Conservation (phyloP, 306 rosid species). For the Datisca glomerata region DNA sequence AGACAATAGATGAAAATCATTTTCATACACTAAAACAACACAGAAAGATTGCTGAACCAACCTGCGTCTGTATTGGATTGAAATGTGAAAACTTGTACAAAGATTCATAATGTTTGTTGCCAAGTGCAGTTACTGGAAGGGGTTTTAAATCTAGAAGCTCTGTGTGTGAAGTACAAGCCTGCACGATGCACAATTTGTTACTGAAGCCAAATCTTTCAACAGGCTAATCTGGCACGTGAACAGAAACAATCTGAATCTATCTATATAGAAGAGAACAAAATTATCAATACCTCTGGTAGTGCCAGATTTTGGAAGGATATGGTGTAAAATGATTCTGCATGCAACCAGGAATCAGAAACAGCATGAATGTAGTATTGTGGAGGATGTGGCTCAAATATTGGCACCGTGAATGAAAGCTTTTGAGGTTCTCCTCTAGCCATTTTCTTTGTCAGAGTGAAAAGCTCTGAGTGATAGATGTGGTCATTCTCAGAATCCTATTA, state of each 20-base stretch:
- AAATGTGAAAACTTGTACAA: conserved; percentile 83
- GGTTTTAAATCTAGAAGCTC: conserved; percentile 93
- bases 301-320: conserved; percentile 78
- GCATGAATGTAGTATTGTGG: conserved; percentile 93
- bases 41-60: conserved; percentile 21
- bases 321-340: conserved; percentile 79
- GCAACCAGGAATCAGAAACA: conserved; percentile 95
- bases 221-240: conserved; percentile 8
- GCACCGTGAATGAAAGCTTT: conserved; percentile 89
- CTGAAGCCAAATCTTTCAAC: conserved; percentile 19
- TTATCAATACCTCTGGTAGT: conserved; percentile 62
- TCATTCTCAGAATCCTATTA: conserved; percentile 90
- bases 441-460: conserved; percentile 69
- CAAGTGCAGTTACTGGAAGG: conserved; percentile 79
- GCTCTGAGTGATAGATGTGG: conserved; percentile 88
- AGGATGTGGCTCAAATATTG: conserved; percentile 98
- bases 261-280: conserved; percentile 7
- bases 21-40: no score
- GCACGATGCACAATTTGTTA: conserved; percentile 17
- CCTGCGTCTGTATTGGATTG: conserved; percentile 99
- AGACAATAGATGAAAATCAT: conserved; percentile 8
- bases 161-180: conserved; percentile 78
- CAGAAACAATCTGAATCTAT: conserved; percentile 5
- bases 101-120: conserved; percentile 57
- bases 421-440: conserved; percentile 83